Conservation (phyloP, 805 yeast genomes). For the Hanseniaspora mollemarum region DNA sequence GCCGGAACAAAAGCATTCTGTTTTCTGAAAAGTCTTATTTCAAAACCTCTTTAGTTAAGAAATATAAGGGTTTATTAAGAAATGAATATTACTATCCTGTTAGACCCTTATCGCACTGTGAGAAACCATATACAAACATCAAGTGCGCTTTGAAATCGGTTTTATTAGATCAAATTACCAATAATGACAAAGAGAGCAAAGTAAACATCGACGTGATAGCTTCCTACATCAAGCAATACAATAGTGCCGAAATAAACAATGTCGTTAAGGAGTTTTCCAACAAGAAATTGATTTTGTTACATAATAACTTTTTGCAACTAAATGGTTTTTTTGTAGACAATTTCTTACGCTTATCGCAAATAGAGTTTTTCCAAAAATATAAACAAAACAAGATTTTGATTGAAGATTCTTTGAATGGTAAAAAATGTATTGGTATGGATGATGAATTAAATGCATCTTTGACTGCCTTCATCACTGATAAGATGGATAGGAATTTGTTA, state of each 20-base stretch:
- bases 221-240: background rate
- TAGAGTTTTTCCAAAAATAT: background rate
- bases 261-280: slow-evolving; percentile 9
- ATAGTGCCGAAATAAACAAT: background rate
- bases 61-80: slow-evolving; percentile 11
- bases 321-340: slow-evolving; percentile 7
- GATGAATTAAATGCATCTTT: background rate
- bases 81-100: background rate
- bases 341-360: background rate
- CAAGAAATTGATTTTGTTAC: background rate
- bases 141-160: slow-evolving; percentile 12
- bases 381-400: background rate
- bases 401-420: background rate
- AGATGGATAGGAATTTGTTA: background rate
- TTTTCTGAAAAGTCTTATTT: slow-evolving; percentile 15
- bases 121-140: background rate
- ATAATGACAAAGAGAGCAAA: background rate
- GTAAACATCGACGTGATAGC: slow-evolving; percentile 2
- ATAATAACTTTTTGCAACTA: background rate
- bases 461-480: background rate
- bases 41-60: slow-evolving; percentile 11
- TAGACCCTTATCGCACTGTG: no score
- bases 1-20: background rate
- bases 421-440: background rate
- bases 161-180: slow-evolving; percentile 1